Evolutionary conservation across 2,329 filamentous ascomycete genomes (phyloP).

Genomic region (Clonostachys byssicola): DNA sequence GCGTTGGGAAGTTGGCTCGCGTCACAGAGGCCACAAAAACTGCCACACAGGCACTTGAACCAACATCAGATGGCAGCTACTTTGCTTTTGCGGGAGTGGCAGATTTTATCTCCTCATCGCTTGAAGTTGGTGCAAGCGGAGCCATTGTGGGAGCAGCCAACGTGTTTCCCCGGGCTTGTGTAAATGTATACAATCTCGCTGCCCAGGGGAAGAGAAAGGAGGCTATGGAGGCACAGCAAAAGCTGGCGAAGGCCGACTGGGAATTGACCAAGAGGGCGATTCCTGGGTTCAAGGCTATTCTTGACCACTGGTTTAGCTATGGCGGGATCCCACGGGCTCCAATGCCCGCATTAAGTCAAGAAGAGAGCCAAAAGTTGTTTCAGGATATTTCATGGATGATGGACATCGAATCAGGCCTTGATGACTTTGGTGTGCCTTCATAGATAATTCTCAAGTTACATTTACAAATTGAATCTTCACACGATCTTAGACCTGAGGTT

Average conservation of each 20-base stretch:
- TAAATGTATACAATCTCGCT: slow-evolving; percentile 11
- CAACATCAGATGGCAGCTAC: slow-evolving; percentile 1
- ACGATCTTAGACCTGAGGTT: no score
- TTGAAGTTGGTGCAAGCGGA: slow-evolving; percentile 8
- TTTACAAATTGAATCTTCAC: no score
- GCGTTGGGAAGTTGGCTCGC: slow-evolving; percentile 57
- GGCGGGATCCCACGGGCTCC: slow-evolving; percentile 49
- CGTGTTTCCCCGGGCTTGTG: slow-evolving; percentile 10
- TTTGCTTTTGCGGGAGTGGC: slow-evolving; percentile 10
- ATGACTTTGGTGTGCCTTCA: slow-evolving; percentile 1
- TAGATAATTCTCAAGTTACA: neutral
- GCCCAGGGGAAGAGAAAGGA: slow-evolving; percentile 7
- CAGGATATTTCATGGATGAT: slow-evolving; percentile 9
- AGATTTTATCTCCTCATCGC: slow-evolving; percentile 8
- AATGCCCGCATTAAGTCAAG: slow-evolving; percentile 9
- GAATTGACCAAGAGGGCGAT: slow-evolving; percentile 12
- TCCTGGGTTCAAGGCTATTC: slow-evolving; percentile 12
- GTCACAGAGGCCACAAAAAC: slow-evolving; percentile 29
- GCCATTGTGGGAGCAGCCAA: slow-evolving; percentile 12
- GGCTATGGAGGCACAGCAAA: slow-evolving; percentile 8
- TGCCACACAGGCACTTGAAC: slow-evolving; percentile 3
- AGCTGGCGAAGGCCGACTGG: slow-evolving; percentile 11
- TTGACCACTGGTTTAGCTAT: slow-evolving; percentile 44
- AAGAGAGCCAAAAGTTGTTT: slow-evolving; percentile 4
- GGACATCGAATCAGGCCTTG: slow-evolving; percentile 5